phyloP scores from a whole-genome alignment of 2,329 filamentous ascomycete genomes.

The Colletotrichum theobromicola region DNA sequence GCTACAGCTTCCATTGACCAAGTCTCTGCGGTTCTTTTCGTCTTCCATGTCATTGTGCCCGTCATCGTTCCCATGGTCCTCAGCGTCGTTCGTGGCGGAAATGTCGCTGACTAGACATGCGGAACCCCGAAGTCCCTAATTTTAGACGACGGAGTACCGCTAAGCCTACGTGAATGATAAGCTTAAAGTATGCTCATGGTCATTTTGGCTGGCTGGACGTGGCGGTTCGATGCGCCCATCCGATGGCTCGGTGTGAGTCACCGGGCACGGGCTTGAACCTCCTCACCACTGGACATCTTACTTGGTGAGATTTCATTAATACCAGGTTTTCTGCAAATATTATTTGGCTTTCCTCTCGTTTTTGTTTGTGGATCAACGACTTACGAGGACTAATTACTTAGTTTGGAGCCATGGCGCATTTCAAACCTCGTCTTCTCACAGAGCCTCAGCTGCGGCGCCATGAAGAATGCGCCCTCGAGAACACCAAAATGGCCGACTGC shows the following conservation, averaged over 20 bases:
- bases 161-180: background rate
- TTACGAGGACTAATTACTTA: accelerated
- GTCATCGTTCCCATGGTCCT: background rate
- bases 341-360: accelerated
- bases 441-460: background rate
- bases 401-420: background rate
- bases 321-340: accelerated
- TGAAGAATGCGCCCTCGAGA: background rate
- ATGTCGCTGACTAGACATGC: background rate
- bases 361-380: accelerated
- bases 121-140: background rate
- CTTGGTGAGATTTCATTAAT: background rate
- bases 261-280: background rate
- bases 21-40: too few species aligned
- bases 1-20: too few species aligned
- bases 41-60: too few species aligned
- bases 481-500: background rate
- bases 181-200: too few species aligned
- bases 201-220: background rate
- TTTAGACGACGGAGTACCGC: background rate
- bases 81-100: background rate
- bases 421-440: background rate
- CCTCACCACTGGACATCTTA: background rate
- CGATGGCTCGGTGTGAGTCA: background rate
- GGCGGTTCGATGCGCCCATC: accelerated